Evolutionary conservation across 805 yeast genomes (phyloP), one percentile per base, ranked within the genome.

Genomic region (Yamadazyma olivae): DNA sequence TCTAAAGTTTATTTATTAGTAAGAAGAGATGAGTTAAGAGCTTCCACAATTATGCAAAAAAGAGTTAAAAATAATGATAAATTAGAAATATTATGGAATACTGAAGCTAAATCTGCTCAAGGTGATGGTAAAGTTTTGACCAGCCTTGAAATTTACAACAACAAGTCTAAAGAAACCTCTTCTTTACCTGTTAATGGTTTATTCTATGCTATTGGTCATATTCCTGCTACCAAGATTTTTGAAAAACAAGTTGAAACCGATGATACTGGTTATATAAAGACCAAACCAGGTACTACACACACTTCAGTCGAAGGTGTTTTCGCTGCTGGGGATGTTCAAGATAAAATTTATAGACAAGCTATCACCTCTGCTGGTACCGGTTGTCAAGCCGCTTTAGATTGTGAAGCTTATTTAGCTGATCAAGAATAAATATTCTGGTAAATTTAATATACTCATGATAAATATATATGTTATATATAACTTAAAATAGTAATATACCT

Each of bases 331-430:
- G 99, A 93, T 59, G 99, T 93, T 39, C 99, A 93, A 69, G 99
- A 93, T 68, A 83, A 87, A 64, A 79, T 77, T 61, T 93, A 91
- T 69, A 87, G 99, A 80, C 99, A 93, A 73, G 99, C 99, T 40
- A 88, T 93, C 58, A 93, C 99, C 27, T 89, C 97, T 61, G 99
- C 99, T n/a, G 99, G 99, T 57, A 77, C 96, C 45, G 99, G 99
- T 46, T 93, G 99, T 75, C 91, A 90, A 97, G 99, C 99, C 54
- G 99, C 95, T 42, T 76, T 93, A 44, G 98, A 93, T 55, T 87
- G 91, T 56, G 97, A 90, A 70, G 83, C 79, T 61, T 84, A 74
- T 62, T 60, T 90, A 44, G 68, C 91, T 30, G 95, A 85, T 39
- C 55, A 57, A 49, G 44, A 30, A 18, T 21, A 27, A n/a, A 25